Evolutionary conservation across 345 rosid species (phyloP).

Genomic region (Cardamine resedifolia): DNA sequence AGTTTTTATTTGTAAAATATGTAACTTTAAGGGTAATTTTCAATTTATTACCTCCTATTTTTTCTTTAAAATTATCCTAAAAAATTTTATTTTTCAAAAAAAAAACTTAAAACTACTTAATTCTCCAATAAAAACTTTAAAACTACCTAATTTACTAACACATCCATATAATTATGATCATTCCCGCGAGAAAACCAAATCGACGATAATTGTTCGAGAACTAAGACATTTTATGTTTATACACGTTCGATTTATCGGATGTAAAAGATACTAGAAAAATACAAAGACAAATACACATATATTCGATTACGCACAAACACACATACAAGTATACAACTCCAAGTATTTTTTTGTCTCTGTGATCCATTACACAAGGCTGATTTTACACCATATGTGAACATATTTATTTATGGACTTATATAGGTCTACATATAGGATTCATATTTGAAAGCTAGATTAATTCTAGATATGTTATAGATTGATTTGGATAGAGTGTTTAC

Average conservation of each 20-base stretch:
- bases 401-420: constrained; percentile 28
- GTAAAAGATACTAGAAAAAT: not conserved
- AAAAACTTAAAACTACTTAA: too few relatives aligned
- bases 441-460: constrained; percentile 16
- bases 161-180: not conserved
- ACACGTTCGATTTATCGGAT: not conserved
- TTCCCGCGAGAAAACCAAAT: not conserved
- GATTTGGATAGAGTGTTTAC: constrained; percentile 2
- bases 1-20: too few relatives aligned
- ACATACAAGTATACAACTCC: constrained; percentile 16
- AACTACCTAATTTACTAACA: too few relatives aligned
- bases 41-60: too few relatives aligned
- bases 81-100: too few relatives aligned
- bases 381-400: constrained; percentile 25
- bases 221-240: not conserved
- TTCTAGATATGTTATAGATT: constrained; percentile 2
- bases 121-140: too few relatives aligned
- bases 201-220: not conserved
- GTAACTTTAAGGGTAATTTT: too few relatives aligned
- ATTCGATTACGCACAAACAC: constrained; percentile 24
- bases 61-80: too few relatives aligned
- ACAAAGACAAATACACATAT: constrained; percentile 17
- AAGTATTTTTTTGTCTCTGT: not conserved
- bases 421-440: constrained; percentile 1
- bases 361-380: constrained; percentile 16